Base-by-base conservation (phyloP, 495 filamentous ascomycete species). In the Lindgomyces ingoldianus region DNA sequence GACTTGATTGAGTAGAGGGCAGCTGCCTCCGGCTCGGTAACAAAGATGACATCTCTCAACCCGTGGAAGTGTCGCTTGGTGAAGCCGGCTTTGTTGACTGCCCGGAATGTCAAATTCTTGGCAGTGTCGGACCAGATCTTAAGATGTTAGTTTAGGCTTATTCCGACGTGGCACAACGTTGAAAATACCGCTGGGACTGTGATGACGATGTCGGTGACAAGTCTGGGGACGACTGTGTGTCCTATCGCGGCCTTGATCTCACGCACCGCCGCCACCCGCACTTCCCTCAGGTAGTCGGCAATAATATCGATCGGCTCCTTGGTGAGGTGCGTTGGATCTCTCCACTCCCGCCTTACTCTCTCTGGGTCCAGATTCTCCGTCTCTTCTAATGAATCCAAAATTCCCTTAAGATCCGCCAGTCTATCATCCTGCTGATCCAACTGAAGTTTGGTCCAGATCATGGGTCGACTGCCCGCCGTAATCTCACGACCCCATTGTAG, bases 61-160 rank as follows among this genome's bases (percentile, higher is more conserved):
- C 46, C 29, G 1, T 46, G 57, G 21, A 67, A 67, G 3, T 26
- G 25, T 9, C 24, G 14, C 22, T 42, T 12, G 36, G 61, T 62
- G 52, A 67, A 67, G 8, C 64, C 64, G 18, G 64, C 64, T 9
- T 45, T 25, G 25, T 27, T 49, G 25, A 67, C 18, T 10, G 64
- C 64, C 21, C 47, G n/a, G 42, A 56, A 29, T 4, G 64, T 67
- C 19, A 50, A 56, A 27, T 67, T 67, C 24, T 49, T 61, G 0
- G 64, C 64, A 41, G 49, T 3, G 41, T 67, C 36, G 4, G 64
- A 55, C 64, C 64, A 67, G n/a, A n/a, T n/a, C n/a, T n/a, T n/a
- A n/a, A n/a, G n/a, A n/a, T n/a, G n/a, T n/a, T n/a, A n/a, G n/a
- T n/a, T n/a, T n/a, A n/a, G n/a, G n/a, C n/a, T n/a, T n/a, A n/a